A percentile compares a stretch with the other conserved stretches of the same genome.
Conservation (phyloP, 139 green algal genomes). For the Chlorella sorokiniana region DNA sequence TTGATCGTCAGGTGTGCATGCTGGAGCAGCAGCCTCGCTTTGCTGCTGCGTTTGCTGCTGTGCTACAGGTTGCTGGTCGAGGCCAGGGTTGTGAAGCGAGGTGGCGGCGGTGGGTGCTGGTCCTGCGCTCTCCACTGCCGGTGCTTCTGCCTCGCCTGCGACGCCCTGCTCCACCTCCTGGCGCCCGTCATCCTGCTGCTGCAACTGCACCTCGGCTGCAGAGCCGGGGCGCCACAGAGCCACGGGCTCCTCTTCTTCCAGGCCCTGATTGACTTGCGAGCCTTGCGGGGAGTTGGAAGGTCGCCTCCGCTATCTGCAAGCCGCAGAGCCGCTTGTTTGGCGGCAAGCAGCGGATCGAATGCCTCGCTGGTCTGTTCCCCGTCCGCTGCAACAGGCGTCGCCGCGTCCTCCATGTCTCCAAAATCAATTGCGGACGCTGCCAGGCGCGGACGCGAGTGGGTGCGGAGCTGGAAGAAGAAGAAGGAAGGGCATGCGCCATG, state of each 20-base stretch:
- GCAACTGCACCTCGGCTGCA: neutral
- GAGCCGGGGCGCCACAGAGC: conserved; percentile 1
- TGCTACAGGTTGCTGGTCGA: neutral
- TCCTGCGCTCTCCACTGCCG: neutral
- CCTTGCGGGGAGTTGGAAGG: neutral
- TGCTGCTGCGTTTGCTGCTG: neutral
- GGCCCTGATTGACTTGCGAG: neutral
- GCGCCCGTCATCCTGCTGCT: neutral
- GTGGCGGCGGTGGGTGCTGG: no score
- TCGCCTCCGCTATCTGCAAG: neutral
- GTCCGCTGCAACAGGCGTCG: no score
- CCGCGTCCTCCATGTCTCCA: neutral
- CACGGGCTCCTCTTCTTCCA: neutral
- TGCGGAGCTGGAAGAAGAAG: no score
- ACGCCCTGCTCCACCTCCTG: neutral
- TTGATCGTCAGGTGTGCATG: no score
- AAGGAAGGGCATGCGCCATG: no score
- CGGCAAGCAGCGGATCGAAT: neutral
- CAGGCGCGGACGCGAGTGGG: no score
- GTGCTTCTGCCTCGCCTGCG: neutral
- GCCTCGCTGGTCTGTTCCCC: no score
- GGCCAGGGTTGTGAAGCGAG: neutral
- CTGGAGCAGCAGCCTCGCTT: no score
- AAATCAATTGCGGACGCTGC: no score
- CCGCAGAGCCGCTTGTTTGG: neutral